Percentiles rank a stretch among this genome's conserved stretches.
These are phyloP conservation scores for Curvularia spicifera DNA, from an alignment of 2,329 filamentous ascomycete genomes.

Conservation along the genomic window DNA sequence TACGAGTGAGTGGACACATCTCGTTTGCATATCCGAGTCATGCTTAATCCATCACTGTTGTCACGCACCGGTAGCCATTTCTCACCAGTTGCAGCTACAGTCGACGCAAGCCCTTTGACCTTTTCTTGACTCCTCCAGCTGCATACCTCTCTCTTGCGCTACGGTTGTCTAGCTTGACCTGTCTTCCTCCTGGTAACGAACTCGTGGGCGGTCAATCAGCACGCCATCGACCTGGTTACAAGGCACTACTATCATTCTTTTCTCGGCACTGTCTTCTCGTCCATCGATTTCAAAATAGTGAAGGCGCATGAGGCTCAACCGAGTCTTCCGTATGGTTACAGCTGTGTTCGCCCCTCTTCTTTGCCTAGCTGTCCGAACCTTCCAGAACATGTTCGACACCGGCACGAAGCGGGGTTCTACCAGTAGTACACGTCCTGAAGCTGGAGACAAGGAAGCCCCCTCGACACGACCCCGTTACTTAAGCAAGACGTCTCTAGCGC, in stretches of 20 bases:
- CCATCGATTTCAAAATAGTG: background rate
- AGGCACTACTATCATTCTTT: background rate
- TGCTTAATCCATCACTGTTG: background rate
- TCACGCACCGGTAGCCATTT: background rate
- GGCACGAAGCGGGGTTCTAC: slow-evolving; percentile 7
- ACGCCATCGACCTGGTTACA: background rate
- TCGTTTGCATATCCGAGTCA: background rate
- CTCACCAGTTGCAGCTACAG: background rate
- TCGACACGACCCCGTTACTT: slow-evolving; percentile 4
- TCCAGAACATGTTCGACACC: slow-evolving; percentile 8
- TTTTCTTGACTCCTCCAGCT: too few species aligned
- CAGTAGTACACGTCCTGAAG: background rate
- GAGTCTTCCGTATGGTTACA: background rate
- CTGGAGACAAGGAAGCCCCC: slow-evolving; percentile 6
- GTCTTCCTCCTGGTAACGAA: background rate
- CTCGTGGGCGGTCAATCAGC: background rate
- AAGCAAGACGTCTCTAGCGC: background rate
- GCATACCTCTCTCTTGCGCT: background rate
- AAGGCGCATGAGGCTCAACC: background rate
- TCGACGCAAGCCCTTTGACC: background rate
- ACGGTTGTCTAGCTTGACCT: background rate
- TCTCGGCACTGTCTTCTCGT: background rate
- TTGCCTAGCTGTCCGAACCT: background rate
- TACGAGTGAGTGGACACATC: background rate
- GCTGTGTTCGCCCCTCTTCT: background rate